phyloP scores from a whole-genome alignment of 2,329 filamentous ascomycete genomes.

The Fusarium metavorans region DNA sequence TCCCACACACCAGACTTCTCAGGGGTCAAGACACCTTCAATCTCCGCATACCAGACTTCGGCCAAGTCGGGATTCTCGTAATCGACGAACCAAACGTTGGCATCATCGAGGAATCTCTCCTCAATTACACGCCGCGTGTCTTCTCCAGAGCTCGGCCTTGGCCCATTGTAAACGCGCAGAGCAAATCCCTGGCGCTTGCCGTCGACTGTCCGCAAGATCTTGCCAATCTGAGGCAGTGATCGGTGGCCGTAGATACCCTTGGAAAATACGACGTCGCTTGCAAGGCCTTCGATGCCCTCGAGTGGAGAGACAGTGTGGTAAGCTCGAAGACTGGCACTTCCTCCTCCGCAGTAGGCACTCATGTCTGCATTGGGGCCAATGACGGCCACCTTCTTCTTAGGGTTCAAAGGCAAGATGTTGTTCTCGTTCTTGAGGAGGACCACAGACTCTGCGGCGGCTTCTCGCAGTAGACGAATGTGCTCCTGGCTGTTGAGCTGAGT shows the following conservation, averaged over 20 bases:
- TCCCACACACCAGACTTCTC: constrained; percentile 44
- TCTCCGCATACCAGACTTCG: constrained; percentile 39
- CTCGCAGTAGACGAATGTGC: constrained; percentile 45
- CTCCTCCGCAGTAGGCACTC: constrained; percentile 48
- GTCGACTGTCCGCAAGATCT: constrained; percentile 37
- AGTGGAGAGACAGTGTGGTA: constrained; percentile 48
- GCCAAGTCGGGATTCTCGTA: constrained; percentile 41
- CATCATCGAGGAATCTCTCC: constrained; percentile 37
- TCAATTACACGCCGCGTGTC: constrained; percentile 27
- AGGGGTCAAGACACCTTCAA: constrained; percentile 39
- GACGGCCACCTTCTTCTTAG: constrained; percentile 53
- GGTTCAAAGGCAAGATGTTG: constrained; percentile 14
- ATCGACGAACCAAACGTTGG: constrained; percentile 44
- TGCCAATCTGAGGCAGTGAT: constrained; percentile 48
- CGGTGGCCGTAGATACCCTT: constrained; percentile 48
- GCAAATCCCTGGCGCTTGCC: constrained; percentile 36
- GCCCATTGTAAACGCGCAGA: constrained; percentile 45
- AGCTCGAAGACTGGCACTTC: constrained; percentile 47
- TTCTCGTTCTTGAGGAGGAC: constrained; percentile 57
- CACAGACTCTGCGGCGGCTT: constrained; percentile 67
- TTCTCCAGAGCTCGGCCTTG: background rate
- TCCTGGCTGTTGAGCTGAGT: constrained; percentile 38
- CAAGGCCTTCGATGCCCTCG: constrained; percentile 44
- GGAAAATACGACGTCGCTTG: constrained; percentile 36
- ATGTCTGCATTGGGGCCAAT: constrained; percentile 66